phyloP scores from a whole-genome alignment of 164 flowering plant genomes.

The Tetrastigma voinierianum region DNA sequence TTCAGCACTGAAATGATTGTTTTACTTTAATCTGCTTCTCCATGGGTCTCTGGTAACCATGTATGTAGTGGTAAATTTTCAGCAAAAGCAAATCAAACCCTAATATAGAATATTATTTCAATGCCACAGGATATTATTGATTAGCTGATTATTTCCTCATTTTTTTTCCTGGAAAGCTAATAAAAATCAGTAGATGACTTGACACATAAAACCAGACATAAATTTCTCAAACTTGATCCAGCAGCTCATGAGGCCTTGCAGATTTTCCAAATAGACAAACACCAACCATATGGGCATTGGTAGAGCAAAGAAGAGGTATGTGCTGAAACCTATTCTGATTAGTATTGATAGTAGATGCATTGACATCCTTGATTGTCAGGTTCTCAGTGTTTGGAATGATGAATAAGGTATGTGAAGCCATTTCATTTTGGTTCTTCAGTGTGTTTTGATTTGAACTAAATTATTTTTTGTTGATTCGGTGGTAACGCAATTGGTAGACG shows the following conservation, averaged over 20 bases:
- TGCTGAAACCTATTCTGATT: constrained; percentile 6
- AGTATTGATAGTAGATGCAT: not conserved
- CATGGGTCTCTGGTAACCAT: too few species aligned
- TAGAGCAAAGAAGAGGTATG: constrained; percentile 97
- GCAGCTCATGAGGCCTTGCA: constrained; percentile 89
- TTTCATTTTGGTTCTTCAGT: constrained; percentile 2
- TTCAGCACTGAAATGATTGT: too few species aligned
- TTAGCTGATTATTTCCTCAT: too few species aligned
- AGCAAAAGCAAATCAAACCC: too few species aligned
- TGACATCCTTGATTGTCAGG: constrained; percentile 45
- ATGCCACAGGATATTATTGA: too few species aligned
- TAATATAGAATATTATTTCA: too few species aligned
- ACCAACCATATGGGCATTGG: constrained; percentile 99
- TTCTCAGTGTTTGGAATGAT: constrained; percentile 98
- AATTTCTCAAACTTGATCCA: constrained; percentile 94
- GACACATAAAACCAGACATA: constrained; percentile 55
- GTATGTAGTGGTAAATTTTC: too few species aligned
- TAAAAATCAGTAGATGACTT: constrained; percentile 20
- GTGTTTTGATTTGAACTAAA: constrained; percentile 17
- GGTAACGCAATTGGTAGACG: constrained; percentile 94
- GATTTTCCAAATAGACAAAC: constrained; percentile 93
- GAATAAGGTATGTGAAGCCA: constrained; percentile 66
- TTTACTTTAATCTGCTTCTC: too few species aligned
- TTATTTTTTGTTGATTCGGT: constrained; percentile 42
- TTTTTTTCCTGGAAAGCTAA: not conserved